Base-by-base conservation (phyloP, 75 land plant genomes). In the Chamaecyparis obtusa region DNA sequence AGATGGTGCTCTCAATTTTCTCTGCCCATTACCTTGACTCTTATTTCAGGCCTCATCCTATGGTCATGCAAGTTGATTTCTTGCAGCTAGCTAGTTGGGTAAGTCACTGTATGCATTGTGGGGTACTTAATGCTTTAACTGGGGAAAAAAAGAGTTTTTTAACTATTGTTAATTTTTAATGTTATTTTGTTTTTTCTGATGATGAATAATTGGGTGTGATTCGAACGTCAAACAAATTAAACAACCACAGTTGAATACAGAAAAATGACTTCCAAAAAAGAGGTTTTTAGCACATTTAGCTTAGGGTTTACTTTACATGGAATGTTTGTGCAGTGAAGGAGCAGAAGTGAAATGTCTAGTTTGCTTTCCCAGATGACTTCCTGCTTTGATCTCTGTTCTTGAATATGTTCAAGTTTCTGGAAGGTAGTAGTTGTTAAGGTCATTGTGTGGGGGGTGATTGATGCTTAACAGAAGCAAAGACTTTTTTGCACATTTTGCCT, bases 21-120 rank as follows among this genome's bases (percentile, higher is more conserved):
- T 30, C 81, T 92, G 3, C 88, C 91, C 14, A 48, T 93, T 55
- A 51, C 54, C 35, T 86, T 94, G n/a, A 75, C 88, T 77, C 44
- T 90, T 33, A 86, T 91, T 46, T 24, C 96, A 1, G 94, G 90
- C n/a, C 17, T 92, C 41, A 36, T 89, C 3, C 84, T 93, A 17
- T 90, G 90, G 8, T 87, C 88, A 77, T 85, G 71, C 91, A 93
- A 89, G 56, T 90, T 93, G 60, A 89, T 94, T 16, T 89, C 93
- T 71, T 94, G 94, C 71, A 86, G 83, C 55, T 91, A 74, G 37
- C 9, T 24, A 6, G 1, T 1, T 64, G 9, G 24, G 5, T 24
- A 64, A n/a, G 69, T 64, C 69, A 24, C 4, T 64, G 21, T 64
- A 64, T 64, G n/a, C n/a, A n/a, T n/a, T n/a, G 69, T 64, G 27